Conservation (phyloP, 371 early-diverging fungal genomes). For the Batkoa obscura region DNA sequence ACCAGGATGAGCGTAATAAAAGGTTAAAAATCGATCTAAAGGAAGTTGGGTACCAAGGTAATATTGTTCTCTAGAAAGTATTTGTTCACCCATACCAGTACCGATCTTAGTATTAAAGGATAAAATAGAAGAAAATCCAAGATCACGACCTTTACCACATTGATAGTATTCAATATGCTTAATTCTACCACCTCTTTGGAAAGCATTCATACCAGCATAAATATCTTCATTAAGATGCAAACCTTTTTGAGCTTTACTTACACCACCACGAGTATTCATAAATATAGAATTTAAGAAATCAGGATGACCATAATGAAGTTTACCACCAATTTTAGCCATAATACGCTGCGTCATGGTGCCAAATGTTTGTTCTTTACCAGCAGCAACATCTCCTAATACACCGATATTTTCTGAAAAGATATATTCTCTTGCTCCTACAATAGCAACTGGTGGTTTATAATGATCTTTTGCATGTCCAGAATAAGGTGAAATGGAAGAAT, state of each 20-base stretch:
- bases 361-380: constrained; percentile 77
- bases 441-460: constrained; percentile 50
- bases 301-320: constrained; percentile 78
- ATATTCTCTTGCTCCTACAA: constrained; percentile 78
- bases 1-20: constrained; percentile 79
- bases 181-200: constrained; percentile 67
- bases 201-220: constrained; percentile 78
- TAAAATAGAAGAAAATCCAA: constrained; percentile 73
- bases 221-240: constrained; percentile 85
- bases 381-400: constrained; percentile 73
- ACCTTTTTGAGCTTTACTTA: constrained; percentile 79
- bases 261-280: constrained; percentile 75
- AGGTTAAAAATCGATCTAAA: constrained; percentile 68
- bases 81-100: constrained; percentile 84
- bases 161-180: constrained; percentile 84
- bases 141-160: constrained; percentile 82
- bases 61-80: constrained; percentile 79
- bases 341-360: constrained; percentile 74
- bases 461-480: background rate
- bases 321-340: constrained; percentile 68
- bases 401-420: constrained; percentile 81
- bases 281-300: constrained; percentile 77
- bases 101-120: constrained; percentile 80
- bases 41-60: constrained; percentile 71
- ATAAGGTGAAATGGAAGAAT: constrained; percentile 10